Conservation (phyloP, 176 grass and related monocot species). For the Saccharum officinarum region DNA sequence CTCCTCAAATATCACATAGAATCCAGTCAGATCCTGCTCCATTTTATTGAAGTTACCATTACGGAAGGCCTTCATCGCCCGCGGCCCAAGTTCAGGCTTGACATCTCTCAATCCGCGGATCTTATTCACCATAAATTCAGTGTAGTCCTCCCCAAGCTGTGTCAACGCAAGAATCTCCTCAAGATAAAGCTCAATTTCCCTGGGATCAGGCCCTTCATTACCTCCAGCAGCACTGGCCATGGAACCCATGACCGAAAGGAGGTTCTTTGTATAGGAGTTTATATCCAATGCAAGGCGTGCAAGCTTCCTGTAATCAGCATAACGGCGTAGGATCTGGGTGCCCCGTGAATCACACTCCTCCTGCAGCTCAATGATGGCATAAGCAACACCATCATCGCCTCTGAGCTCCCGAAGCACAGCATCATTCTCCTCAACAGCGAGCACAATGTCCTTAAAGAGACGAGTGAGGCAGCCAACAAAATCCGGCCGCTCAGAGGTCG, state of each 20-base stretch:
- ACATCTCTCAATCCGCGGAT: conserved; percentile 72
- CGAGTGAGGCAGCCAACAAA: conserved; percentile 81
- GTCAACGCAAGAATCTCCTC: conserved; percentile 86
- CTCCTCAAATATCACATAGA: conserved; percentile 91
- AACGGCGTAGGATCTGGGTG: conserved; percentile 79
- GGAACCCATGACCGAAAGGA: conserved; percentile 60
- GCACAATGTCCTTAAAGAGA: conserved; percentile 91
- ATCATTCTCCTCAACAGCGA: conserved; percentile 86
- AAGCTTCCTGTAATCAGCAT: conserved; percentile 74
- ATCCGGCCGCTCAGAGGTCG: conserved; percentile 52
- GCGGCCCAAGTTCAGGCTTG: conserved; percentile 65
- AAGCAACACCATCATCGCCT: conserved; percentile 80
- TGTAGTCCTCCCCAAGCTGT: conserved; percentile 94
- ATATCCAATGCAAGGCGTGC: conserved; percentile 68
- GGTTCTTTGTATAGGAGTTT: conserved; percentile 87
- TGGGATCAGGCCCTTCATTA: conserved; percentile 75
- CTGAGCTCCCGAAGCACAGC: conserved; percentile 71
- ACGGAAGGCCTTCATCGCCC: conserved; percentile 69
- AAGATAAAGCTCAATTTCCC: conserved; percentile 75
- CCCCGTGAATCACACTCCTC: conserved; percentile 91
- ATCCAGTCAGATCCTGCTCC: conserved; percentile 83
- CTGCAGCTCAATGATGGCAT: conserved; percentile 87
- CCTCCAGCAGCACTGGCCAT: conserved; percentile 49
- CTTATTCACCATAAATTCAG: conserved; percentile 92
- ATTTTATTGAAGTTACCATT: conserved; percentile 78